A percentile compares a stretch with the other conserved stretches of the same genome.
These are phyloP conservation scores for Aegle marmelos DNA, from an alignment of 345 rosid species.

Conservation along the genomic window DNA sequence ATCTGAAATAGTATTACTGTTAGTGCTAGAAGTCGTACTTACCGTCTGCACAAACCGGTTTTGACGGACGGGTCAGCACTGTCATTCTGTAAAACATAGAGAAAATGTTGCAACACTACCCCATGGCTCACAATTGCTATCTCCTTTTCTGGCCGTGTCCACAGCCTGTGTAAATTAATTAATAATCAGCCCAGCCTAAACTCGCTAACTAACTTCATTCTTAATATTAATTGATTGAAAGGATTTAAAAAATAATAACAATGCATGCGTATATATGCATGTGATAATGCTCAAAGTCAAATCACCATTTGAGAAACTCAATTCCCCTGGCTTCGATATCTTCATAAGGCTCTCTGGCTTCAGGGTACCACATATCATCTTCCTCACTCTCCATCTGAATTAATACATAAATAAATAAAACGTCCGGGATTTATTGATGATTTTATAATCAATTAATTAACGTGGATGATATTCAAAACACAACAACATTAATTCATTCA, in stretches of 20 bases:
- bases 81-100: not conserved
- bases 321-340: slow-evolving; percentile 58
- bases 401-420: no score
- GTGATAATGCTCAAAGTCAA: not conserved
- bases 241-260: no score
- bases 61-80: not conserved
- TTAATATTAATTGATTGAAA: not conserved
- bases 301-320: slow-evolving; percentile 53
- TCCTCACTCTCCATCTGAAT: slow-evolving; percentile 67
- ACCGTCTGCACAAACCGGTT: slow-evolving; percentile 3
- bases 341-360: slow-evolving; percentile 46
- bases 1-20: not conserved
- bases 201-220: not conserved
- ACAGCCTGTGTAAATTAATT: not conserved
- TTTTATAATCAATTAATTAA: no score
- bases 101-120: slow-evolving; percentile 5
- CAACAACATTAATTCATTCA: no score
- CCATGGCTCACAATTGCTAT: slow-evolving; percentile 14
- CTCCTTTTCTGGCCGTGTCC: slow-evolving; percentile 9
- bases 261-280: no score
- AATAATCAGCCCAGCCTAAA: not conserved
- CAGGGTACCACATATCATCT: slow-evolving; percentile 53
- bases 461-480: no score
- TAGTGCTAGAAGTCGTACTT: not conserved
- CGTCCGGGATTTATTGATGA: no score